Base-by-base conservation (phyloP, 2,329 filamentous ascomycete genomes). In the Trichophyton equinum region DNA sequence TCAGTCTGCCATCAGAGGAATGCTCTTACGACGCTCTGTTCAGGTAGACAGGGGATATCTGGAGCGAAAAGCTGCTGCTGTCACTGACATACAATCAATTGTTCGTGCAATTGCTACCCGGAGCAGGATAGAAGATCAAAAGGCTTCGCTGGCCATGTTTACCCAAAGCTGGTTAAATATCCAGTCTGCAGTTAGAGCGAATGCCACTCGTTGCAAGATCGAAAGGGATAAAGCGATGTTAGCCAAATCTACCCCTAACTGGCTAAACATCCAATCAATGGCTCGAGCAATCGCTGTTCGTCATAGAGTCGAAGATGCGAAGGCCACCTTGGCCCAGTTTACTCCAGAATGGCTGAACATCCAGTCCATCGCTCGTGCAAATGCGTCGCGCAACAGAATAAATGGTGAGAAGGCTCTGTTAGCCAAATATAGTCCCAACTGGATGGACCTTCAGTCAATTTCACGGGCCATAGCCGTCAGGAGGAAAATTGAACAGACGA, bases 1-100 rank as follows among this genome's bases (percentile, higher is more conserved):
- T 13, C 81, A 84, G 62, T 74, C 78, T 36, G 75, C 76, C 63
- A 82, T 87, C 68, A 81, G 85, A 67, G 88, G 60, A 8, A 61
- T 60, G 55, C 57, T 69, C 7, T 44, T 64, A 55, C 42, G 60
- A 57, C 64, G 65, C 13, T 46, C 58, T 1, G 46, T 62, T 2
- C 38, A 38, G 20, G 46, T 59, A 55, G 46, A 60, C 36, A 61
- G 69, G 27, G 65, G 68, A 11, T 65, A 65, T 30, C 38, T 62
- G 15, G 59, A 67, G 20, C 59, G 64, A n/a, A 68, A 74, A 62
- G 62, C 47, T 0, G 58, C 63, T 4, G 62, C 67, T 2, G 70
- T 77, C 53, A 68, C 68, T 20, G 62, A 64, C 1, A 57, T 77
- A 49, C 76, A 78, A 67, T 60, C 62, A 8, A 58, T 36, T 4